Percentiles rank a stretch among this genome's conserved stretches.
phyloP scores from a whole-genome alignment of 2,329 filamentous ascomycete genomes.

The Graphilbum ipis-grandicollis region DNA sequence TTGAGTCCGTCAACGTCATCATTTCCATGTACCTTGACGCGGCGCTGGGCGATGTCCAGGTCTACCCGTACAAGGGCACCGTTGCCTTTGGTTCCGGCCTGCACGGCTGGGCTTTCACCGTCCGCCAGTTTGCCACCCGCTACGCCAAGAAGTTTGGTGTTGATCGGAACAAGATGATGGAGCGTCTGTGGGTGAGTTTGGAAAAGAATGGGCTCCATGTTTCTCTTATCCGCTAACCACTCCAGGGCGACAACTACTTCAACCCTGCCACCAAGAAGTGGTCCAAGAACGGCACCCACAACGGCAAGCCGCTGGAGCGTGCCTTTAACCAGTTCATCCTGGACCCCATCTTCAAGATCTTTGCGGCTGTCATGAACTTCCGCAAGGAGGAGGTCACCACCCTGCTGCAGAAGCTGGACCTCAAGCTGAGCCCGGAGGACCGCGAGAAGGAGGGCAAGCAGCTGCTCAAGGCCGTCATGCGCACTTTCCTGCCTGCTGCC shows the following conservation, averaged over 20 bases:
- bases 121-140: conserved; percentile 88
- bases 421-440: conserved; percentile 80
- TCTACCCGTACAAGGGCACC: conserved; percentile 94
- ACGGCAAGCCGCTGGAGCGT: conserved; percentile 86
- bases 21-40: conserved; percentile 99
- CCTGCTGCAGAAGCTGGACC: conserved; percentile 81
- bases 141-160: conserved; percentile 99
- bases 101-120: conserved; percentile 98
- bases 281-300: conserved; percentile 71
- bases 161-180: conserved; percentile 99
- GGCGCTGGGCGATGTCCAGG: conserved; percentile 89
- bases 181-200: conserved; percentile 79
- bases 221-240: background rate
- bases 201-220: conserved; percentile 2
- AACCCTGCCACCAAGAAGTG: conserved; percentile 99
- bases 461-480: conserved; percentile 95
- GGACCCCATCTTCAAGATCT: conserved; percentile 99
- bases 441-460: conserved; percentile 91
- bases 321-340: conserved; percentile 98
- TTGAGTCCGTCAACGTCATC: conserved; percentile 99
- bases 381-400: conserved; percentile 80
- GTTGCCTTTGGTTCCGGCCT: conserved; percentile 99
- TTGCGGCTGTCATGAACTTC: conserved; percentile 92
- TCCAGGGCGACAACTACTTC: conserved; percentile 89
- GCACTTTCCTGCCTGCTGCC: conserved; percentile 94